phyloP scores from a whole-genome alignment of 75 land plant genomes.

The Isoetes taiwanensis region DNA sequence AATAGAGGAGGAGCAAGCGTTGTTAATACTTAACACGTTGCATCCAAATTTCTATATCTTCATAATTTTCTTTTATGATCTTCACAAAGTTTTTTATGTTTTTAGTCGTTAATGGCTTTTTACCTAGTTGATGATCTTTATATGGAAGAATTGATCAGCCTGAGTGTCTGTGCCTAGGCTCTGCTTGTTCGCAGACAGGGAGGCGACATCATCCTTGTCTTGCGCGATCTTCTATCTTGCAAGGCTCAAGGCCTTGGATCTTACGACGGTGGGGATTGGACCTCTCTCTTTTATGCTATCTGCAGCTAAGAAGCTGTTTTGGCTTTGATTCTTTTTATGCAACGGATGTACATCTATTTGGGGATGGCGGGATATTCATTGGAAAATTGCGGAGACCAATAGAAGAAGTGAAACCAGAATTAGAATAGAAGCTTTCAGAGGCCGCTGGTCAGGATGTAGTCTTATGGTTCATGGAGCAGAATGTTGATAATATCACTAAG shows the following conservation, averaged over 20 bases:
- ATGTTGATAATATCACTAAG: constrained; percentile 48
- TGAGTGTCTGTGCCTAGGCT: too few species aligned
- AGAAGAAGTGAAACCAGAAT: constrained; percentile 70
- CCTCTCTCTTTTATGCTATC: too few species aligned
- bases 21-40: too few species aligned
- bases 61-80: too few species aligned
- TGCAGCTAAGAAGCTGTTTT: constrained; percentile 76
- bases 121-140: constrained; percentile 81
- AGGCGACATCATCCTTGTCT: too few species aligned
- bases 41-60: too few species aligned
- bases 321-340: constrained; percentile 91
- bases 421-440: constrained; percentile 69
- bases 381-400: constrained; percentile 92
- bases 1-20: too few species aligned
- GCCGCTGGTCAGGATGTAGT: constrained; percentile 85
- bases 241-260: too few species aligned
- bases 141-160: constrained; percentile 68
- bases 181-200: too few species aligned
- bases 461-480: constrained; percentile 93
- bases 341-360: constrained; percentile 82
- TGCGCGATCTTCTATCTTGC: too few species aligned
- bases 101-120: constrained; percentile 85
- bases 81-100: constrained; percentile 11
- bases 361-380: constrained; percentile 91
- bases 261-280: too few species aligned